Evolutionary conservation across 202 grass and related monocot species (phyloP), one percentile per base, ranked within the genome.

Genomic region (Brachypodium distachyon): DNA sequence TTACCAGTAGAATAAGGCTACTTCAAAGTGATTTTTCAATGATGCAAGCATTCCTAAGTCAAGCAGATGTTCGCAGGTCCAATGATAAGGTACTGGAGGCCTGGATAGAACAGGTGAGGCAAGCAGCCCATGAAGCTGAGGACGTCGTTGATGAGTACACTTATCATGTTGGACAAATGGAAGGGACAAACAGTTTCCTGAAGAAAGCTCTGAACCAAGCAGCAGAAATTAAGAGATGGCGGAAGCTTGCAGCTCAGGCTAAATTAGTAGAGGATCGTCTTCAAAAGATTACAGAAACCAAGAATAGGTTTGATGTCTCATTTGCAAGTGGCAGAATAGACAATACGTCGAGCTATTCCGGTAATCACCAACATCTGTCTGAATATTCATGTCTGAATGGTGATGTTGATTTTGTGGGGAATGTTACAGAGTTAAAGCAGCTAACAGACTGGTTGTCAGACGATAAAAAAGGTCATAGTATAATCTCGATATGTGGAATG

Each of bases 401-500:
- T 38, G 84, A 75, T 19, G 75, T 67, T 61, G 56, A 87, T 53
- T 63, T 87, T 57, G 85, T 91, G 12, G 89, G 89, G 11, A 81
- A 81, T 25, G 34, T 60, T 21, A 41, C 70, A 74, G 79, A 79
- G 71, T n/a, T 49, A 42, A 48, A 76, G 29, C 1, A 12, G 28
- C 39, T 91, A 62, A 48, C 33, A 37, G 46, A 71, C 4, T 87
- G 42, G 72, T n/a, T 91, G 41, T 77, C 22, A 9, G 55, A 68
- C 54, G 17, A 16, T 10, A 38, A 46, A 26, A 74, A 75, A 60
- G 52, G 68, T 22, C 57, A 62, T 3, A 56, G 17, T 39, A 10
- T 88, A 33, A 79, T 91, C 7, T 78, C 84, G 21, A 64, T 91
- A 39, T 87, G 73, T 70, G 85, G 89, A 60, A 91, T 87, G 85